phyloP scores from a whole-genome alignment of 208 protist genomes.

The Acanthamoeba triangularis region DNA sequence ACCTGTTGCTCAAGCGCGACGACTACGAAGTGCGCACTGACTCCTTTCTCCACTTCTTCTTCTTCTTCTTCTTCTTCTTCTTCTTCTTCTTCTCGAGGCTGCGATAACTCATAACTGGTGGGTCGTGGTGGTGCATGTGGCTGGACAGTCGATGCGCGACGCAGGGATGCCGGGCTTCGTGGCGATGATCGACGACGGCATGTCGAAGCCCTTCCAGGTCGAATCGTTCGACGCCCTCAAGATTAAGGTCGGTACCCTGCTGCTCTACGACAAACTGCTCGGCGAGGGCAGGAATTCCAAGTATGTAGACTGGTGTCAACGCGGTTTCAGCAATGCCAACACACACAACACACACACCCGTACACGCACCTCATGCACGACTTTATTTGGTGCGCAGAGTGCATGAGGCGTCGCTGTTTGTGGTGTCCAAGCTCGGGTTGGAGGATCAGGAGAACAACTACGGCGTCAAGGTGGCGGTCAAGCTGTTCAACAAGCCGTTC shows the following conservation, averaged over 20 bases:
- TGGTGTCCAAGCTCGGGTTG: slow-evolving; percentile 36
- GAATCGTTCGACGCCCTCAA: neutral
- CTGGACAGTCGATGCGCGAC: slow-evolving; percentile 28
- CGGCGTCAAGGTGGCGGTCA: slow-evolving; percentile 66
- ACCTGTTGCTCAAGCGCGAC: slow-evolving; percentile 69
- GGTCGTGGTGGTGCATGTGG: neutral
- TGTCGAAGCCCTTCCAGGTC: slow-evolving; percentile 63
- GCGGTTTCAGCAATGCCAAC: neutral
- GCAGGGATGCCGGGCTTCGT: slow-evolving; percentile 67
- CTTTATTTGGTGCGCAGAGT: neutral
- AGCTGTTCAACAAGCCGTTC: slow-evolving; percentile 63
- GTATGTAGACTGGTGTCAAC: neutral
- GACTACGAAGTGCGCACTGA: slow-evolving; percentile 41
- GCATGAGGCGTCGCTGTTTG: slow-evolving; percentile 64
- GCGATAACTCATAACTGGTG: neutral
- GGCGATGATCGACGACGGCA: slow-evolving; percentile 70
- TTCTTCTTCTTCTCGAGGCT: neutral
- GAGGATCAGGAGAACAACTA: slow-evolving; percentile 73
- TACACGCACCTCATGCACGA: neutral
- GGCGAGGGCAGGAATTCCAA: slow-evolving; percentile 63
- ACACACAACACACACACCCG: neutral
- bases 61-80: neutral
- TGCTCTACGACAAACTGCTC: slow-evolving; percentile 71
- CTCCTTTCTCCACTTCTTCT: neutral
- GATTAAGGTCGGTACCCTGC: slow-evolving; percentile 58